Conservation (phyloP, 305 asterid genomes). For the Striga hermonthica region DNA sequence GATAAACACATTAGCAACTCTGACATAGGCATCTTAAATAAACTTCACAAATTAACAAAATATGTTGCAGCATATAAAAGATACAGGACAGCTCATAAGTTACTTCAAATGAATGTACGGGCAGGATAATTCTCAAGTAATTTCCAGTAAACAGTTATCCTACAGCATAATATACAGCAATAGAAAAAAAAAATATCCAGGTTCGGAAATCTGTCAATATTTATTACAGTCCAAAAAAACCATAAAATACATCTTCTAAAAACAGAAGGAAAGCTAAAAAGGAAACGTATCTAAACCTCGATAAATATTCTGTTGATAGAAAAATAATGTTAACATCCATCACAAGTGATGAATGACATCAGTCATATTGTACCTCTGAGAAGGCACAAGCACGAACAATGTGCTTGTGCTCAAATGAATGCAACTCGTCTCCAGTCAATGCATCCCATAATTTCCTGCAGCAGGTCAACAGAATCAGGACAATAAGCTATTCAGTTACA, state of each 20-base stretch:
- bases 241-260: not conserved
- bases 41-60: not conserved
- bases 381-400: conserved; percentile 92
- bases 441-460: conserved; percentile 98
- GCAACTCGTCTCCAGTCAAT: conserved; percentile 81
- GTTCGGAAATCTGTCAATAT: not conserved
- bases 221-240: not conserved
- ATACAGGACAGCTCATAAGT: not conserved
- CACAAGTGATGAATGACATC: not conserved
- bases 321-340: not conserved
- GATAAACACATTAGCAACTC: not conserved
- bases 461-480: conserved; percentile 24
- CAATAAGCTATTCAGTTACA: conserved; percentile 9
- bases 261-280: not conserved
- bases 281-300: conserved; percentile 11
- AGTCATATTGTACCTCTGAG: conserved; percentile 61
- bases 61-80: conserved; percentile 6
- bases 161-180: not conserved
- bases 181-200: not conserved
- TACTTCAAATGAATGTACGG: not conserved
- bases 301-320: not conserved
- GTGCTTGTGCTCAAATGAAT: conserved; percentile 95
- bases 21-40: not conserved
- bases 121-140: not conserved
- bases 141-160: not conserved